phyloP scores from a whole-genome alignment of 2,329 filamentous ascomycete species.

The Cytospora leucostoma region DNA sequence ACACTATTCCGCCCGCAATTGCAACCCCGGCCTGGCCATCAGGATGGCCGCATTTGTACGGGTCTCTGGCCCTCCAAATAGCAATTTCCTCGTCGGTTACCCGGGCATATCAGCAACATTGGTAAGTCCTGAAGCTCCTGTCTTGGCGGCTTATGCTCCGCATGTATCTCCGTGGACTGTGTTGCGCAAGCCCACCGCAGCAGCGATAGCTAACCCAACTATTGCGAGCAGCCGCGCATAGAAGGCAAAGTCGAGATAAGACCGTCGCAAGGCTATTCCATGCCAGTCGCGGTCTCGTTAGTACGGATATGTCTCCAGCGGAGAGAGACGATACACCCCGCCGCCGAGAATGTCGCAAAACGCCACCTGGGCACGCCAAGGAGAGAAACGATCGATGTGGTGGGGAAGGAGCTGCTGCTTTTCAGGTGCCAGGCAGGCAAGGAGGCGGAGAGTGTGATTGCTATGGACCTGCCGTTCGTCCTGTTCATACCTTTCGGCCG shows the following conservation, averaged over 20 bases:
- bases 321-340: constrained; percentile 93
- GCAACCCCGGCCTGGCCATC: constrained; percentile 17
- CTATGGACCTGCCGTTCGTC: constrained; percentile 96
- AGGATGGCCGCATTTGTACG: constrained; percentile 80
- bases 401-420: constrained; percentile 92
- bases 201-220: constrained; percentile 19
- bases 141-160: constrained; percentile 25
- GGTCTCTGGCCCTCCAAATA: constrained; percentile 96
- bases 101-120: constrained; percentile 96
- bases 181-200: constrained; percentile 23
- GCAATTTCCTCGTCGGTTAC: constrained; percentile 94
- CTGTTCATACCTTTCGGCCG: constrained; percentile 95
- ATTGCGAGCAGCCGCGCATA: constrained; percentile 74
- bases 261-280: constrained; percentile 79
- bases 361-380: constrained; percentile 87
- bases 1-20: constrained; percentile 14
- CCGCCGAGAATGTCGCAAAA: constrained; percentile 90
- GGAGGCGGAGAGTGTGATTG: constrained; percentile 84
- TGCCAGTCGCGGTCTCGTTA: constrained; percentile 86
- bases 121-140: constrained; percentile 58
- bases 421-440: constrained; percentile 83
- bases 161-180: not conserved
- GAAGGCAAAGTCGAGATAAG: constrained; percentile 98
- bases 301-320: constrained; percentile 93
- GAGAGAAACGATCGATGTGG: constrained; percentile 87